phyloP scores from a whole-genome alignment of 2,329 filamentous ascomycete species.

The Lachnellula subtilissima region DNA sequence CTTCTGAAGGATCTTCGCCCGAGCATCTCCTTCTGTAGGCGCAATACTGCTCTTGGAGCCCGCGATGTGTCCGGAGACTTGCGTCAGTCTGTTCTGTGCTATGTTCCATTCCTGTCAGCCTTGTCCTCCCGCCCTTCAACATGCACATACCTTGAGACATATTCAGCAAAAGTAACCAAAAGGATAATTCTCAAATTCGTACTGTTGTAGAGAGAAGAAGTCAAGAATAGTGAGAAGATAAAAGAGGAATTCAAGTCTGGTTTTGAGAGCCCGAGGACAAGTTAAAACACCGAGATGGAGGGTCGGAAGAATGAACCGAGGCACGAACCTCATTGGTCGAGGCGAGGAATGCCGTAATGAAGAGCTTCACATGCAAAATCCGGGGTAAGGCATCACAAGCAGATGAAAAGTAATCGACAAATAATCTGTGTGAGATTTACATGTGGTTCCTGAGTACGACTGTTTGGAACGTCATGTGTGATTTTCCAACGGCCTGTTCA shows the following conservation, averaged over 20 bases:
- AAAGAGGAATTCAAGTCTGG: background rate
- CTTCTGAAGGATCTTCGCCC: conserved; percentile 52
- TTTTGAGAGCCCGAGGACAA: background rate
- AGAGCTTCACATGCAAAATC: conserved; percentile 1
- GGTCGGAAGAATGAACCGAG: background rate
- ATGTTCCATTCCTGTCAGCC: conserved; percentile 16
- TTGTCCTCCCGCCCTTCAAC: background rate
- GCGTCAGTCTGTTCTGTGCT: conserved; percentile 36
- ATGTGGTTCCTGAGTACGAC: background rate
- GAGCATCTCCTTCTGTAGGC: conserved; percentile 20
- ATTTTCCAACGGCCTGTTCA: background rate
- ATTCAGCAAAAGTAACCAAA: background rate
- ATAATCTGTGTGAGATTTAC: background rate
- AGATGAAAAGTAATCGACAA: background rate
- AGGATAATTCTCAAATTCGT: background rate
- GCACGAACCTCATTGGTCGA: background rate
- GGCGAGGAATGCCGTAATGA: background rate
- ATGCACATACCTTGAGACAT: conserved; percentile 27
- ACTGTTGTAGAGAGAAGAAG: background rate
- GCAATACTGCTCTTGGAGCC: conserved; percentile 33
- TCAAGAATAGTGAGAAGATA: background rate
- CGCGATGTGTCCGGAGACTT: conserved; percentile 58
- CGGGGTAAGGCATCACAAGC: background rate
- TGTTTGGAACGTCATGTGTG: background rate
- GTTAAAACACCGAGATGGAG: background rate